Evolutionary conservation across 2,329 filamentous ascomycete species (phyloP).

Genomic region (Clonostachys byssicola): DNA sequence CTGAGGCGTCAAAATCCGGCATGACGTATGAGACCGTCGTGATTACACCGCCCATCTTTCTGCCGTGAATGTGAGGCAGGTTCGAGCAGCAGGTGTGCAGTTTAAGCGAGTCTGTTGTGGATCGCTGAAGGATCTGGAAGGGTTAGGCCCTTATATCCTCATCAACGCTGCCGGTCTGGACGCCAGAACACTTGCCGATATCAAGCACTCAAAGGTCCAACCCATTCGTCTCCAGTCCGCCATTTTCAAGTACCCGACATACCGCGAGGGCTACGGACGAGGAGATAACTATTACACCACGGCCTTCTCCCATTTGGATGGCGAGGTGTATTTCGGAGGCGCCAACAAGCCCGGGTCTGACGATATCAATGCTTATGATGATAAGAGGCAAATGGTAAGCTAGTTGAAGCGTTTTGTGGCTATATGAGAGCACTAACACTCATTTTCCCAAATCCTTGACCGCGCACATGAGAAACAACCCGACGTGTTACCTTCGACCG

Average conservation of each 20-base stretch:
- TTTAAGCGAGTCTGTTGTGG: conserved; percentile 4
- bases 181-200: conserved; percentile 3
- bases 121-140: conserved; percentile 3
- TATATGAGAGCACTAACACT: not conserved
- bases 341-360: not conserved
- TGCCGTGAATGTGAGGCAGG: conserved; percentile 4
- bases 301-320: not conserved
- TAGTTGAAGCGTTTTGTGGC: not conserved
- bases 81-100: conserved; percentile 4
- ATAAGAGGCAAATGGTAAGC: not conserved
- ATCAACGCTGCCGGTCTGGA: conserved; percentile 7
- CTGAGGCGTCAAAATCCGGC: not conserved
- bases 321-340: not conserved
- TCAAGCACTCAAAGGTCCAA: not conserved
- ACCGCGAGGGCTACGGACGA: not conserved
- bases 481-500: not conserved
- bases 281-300: not conserved
- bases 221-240: not conserved
- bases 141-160: conserved; percentile 7
- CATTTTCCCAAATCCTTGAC: not conserved
- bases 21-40: conserved; percentile 1
- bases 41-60: conserved; percentile 4
- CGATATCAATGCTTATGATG: not conserved
- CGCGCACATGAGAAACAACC: not conserved
- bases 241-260: not conserved